Evolutionary conservation across 2,329 filamentous ascomycete genomes (phyloP).

Genomic region (Sporothrix mexicana): DNA sequence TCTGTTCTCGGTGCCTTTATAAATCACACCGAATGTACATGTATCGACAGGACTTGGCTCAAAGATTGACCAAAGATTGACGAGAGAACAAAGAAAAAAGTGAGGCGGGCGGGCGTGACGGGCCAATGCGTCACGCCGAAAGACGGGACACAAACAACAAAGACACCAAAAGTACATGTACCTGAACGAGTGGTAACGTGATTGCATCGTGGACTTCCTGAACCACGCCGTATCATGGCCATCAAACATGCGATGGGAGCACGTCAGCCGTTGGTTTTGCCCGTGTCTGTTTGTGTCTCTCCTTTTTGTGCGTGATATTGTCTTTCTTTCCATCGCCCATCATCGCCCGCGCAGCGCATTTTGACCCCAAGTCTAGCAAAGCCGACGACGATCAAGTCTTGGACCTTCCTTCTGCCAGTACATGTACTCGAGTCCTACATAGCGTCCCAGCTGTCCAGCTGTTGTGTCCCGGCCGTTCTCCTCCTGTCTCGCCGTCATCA

Average conservation of each 20-base stretch:
- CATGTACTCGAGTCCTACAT: not conserved
- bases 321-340: not conserved
- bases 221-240: not conserved
- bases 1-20: too few relatives aligned
- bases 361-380: conserved; percentile 19
- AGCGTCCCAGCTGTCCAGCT: not conserved
- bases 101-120: not conserved
- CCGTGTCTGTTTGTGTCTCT: not conserved
- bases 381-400: not conserved
- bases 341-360: not conserved
- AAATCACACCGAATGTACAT: too few relatives aligned
- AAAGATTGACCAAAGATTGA: not conserved
- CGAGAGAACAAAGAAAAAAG: conserved; percentile 4
- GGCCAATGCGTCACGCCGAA: not conserved
- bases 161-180: not conserved
- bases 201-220: not conserved
- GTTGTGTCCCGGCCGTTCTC: conserved; percentile 11
- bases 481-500: conserved; percentile 12
- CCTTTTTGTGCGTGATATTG: too few relatives aligned
- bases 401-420: too few relatives aligned
- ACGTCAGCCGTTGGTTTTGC: not conserved
- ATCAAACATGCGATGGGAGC: not conserved
- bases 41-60: too few relatives aligned
- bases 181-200: not conserved
- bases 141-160: not conserved